Evolutionary conservation across 164 flowering plant species (phyloP).

Genomic region (Berberis thunbergii): DNA sequence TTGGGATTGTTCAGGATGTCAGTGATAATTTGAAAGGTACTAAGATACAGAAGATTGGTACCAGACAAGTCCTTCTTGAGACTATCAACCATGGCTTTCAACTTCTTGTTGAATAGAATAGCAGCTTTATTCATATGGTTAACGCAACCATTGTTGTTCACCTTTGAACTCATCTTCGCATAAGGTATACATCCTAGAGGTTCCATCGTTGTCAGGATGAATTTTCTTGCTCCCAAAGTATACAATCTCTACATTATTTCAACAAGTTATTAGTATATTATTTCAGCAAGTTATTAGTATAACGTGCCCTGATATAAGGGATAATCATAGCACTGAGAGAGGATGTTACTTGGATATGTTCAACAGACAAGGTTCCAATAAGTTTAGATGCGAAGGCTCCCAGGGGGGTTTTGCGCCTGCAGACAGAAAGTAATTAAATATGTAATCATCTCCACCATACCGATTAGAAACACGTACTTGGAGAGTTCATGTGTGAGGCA

Average conservation of each 20-base stretch:
- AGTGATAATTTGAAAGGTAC: conserved; percentile 35
- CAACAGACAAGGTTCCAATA: conserved; percentile 18
- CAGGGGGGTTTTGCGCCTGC: conserved; percentile 16
- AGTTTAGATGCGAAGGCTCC: conserved; percentile 37
- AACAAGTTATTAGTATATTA: neutral
- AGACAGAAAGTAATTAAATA: conserved; percentile 38
- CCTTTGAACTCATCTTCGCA: conserved; percentile 3
- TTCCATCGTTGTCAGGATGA: conserved; percentile 38
- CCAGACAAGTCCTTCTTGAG: conserved; percentile 32
- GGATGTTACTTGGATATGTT: conserved; percentile 37
- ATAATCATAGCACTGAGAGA: neutral
- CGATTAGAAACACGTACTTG: conserved; percentile 43
- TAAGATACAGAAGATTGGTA: conserved; percentile 37
- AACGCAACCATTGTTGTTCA: conserved; percentile 14
- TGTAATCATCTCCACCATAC: conserved; percentile 55
- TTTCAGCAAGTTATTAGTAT: neutral
- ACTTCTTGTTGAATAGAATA: conserved; percentile 30
- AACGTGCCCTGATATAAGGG: neutral
- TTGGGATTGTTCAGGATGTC: conserved; percentile 36
- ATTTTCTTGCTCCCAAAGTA: conserved; percentile 48
- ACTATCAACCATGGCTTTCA: conserved; percentile 28
- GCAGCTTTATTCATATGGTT: conserved; percentile 34
- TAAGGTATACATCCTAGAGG: conserved; percentile 58
- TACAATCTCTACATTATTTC: conserved; percentile 41
- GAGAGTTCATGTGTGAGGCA: conserved; percentile 6